Conservation (phyloP, 2,329 filamentous ascomycete species). For the Penicillium sp. region DNA sequence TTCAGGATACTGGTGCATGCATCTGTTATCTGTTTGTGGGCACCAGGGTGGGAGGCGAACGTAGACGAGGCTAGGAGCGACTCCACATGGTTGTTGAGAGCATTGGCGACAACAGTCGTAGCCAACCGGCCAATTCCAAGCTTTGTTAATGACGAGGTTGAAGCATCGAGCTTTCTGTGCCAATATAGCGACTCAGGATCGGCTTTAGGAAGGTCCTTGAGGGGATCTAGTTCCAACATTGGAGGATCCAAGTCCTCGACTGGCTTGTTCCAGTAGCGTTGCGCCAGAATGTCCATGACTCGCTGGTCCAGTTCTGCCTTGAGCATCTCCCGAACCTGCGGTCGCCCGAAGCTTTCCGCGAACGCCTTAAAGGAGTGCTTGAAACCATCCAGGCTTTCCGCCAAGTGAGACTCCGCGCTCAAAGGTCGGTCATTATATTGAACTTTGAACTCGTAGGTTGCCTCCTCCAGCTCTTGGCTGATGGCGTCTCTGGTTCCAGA, state of each 20-base stretch:
- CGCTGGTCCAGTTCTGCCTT: conserved; percentile 93
- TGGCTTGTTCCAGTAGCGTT: conserved; percentile 96
- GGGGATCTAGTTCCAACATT: conserved; percentile 65
- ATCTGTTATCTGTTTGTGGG: conserved; percentile 86
- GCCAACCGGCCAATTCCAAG: conserved; percentile 89
- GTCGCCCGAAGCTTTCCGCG: conserved; percentile 80
- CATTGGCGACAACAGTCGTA: conserved; percentile 82
- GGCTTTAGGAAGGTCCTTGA: conserved; percentile 78
- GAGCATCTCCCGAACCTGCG: conserved; percentile 82
- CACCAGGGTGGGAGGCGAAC: conserved; percentile 87
- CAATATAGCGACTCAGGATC: conserved; percentile 84
- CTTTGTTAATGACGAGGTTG: conserved; percentile 85
- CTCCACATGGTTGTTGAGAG: conserved; percentile 83
- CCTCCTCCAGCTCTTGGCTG: conserved; percentile 90
- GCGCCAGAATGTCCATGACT: conserved; percentile 86
- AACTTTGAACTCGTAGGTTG: conserved; percentile 97
- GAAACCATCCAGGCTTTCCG: conserved; percentile 91
- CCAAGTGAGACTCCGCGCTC: conserved; percentile 93
- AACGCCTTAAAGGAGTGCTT: conserved; percentile 98
- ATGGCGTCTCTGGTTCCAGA: conserved; percentile 89
- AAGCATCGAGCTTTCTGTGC: conserved; percentile 91
- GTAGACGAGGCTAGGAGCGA: conserved; percentile 74
- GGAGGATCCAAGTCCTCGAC: conserved; percentile 73
- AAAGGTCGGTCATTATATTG: conserved; percentile 97
- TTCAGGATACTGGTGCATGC: conserved; percentile 87